A percentile compares a stretch with the other conserved stretches of the same genome.
These are phyloP conservation scores for Hansenula sp. DNA, from an alignment of 1,139 yeast genomes.

Conservation along the genomic window DNA sequence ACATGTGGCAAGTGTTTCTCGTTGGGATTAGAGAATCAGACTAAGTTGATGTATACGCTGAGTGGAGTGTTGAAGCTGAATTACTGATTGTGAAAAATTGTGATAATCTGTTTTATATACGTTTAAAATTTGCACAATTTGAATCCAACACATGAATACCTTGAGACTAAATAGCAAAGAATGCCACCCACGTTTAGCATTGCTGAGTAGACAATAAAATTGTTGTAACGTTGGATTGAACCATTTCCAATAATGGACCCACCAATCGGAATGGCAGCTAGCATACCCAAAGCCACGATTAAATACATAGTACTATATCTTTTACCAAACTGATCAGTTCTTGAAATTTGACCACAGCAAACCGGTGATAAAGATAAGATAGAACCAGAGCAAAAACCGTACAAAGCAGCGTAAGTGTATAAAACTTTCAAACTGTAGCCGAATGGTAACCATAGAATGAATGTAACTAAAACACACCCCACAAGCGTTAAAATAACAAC, in stretches of 20 bases:
- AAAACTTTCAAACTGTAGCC: slow-evolving; percentile 27
- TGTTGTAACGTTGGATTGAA: slow-evolving; percentile 21
- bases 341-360: slow-evolving; percentile 58
- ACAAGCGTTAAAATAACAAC: slow-evolving; percentile 40
- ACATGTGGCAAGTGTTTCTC: too few species aligned
- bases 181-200: slow-evolving; percentile 13
- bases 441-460: slow-evolving; percentile 30
- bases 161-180: slow-evolving; percentile 9
- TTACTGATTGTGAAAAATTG: too few species aligned
- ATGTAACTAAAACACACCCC: slow-evolving; percentile 30
- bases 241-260: slow-evolving; percentile 42
- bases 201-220: slow-evolving; percentile 21
- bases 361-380: slow-evolving; percentile 46
- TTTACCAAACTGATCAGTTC: slow-evolving; percentile 61
- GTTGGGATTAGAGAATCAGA: too few species aligned
- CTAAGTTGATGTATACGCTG: neutral
- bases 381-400: slow-evolving; percentile 38
- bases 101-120: too few species aligned
- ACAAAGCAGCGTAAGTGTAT: slow-evolving; percentile 31
- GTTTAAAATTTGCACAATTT: slow-evolving; percentile 2
- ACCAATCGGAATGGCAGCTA: slow-evolving; percentile 50
- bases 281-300: slow-evolving; percentile 54
- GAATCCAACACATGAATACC: slow-evolving; percentile 13
- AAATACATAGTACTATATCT: slow-evolving; percentile 69
- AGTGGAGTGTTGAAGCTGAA: too few species aligned